These are phyloP conservation scores for Aspergillus sclerotiicarbonarius DNA, from an alignment of 495 filamentous ascomycete genomes.

Conservation along the genomic window DNA sequence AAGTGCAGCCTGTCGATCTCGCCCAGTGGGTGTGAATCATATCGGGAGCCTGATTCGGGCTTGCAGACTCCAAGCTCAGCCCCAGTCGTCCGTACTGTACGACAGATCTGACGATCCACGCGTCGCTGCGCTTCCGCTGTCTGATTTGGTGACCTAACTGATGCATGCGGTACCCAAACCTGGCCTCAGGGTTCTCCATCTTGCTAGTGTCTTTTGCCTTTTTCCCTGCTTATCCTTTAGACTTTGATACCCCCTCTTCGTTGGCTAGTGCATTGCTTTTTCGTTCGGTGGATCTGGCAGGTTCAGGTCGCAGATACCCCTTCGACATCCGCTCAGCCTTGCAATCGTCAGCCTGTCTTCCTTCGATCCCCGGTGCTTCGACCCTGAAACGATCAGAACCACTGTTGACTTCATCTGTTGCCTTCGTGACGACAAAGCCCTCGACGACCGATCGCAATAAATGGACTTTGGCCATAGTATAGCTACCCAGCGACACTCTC, in stretches of 20 bases:
- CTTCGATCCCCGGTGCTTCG: conserved; percentile 2
- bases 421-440: conserved; percentile 3
- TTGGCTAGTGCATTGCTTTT: conserved; percentile 22
- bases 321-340: conserved; percentile 6
- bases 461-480: conserved; percentile 23
- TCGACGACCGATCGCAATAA: conserved; percentile 15
- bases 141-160: conserved; percentile 14
- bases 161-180: conserved; percentile 13
- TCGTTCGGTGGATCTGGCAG: conserved; percentile 23
- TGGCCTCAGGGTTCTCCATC: conserved; percentile 10
- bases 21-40: conserved; percentile 20
- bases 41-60: conserved; percentile 12
- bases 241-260: conserved; percentile 20
- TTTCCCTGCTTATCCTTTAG: conserved; percentile 9
- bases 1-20: conserved; percentile 40
- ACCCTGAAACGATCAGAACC: not conserved
- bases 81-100: conserved; percentile 14
- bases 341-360: not conserved
- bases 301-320: conserved; percentile 20
- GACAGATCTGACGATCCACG: conserved; percentile 20
- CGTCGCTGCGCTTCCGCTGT: conserved; percentile 9
- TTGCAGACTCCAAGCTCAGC: conserved; percentile 14
- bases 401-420: not conserved
- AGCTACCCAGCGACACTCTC: conserved; percentile 3
- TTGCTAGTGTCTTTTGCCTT: conserved; percentile 7